phyloP scores from a whole-genome alignment of 2,329 filamentous ascomycete species.

The Fusarium odoratissimum region DNA sequence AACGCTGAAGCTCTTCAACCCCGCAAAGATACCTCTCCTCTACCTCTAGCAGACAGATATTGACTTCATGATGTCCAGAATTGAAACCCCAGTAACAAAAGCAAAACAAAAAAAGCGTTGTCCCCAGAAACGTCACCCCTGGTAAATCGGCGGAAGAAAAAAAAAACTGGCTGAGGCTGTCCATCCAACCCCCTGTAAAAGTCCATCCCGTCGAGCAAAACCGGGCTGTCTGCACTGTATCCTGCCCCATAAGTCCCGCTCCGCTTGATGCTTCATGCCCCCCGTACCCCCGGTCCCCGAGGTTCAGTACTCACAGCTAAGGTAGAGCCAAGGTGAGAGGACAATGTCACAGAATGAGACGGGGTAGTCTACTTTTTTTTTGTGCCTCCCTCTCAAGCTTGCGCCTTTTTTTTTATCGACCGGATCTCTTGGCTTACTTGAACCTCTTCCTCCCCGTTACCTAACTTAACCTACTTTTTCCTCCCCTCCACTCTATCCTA shows the following conservation, averaged over 20 bases:
- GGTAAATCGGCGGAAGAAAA: slow-evolving; percentile 9
- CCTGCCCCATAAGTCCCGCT: slow-evolving; percentile 37
- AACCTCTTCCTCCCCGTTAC: slow-evolving; percentile 49
- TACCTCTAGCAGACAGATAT: not conserved
- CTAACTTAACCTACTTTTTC: slow-evolving; percentile 25
- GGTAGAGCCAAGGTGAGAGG: slow-evolving; percentile 32
- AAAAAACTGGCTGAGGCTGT: slow-evolving; percentile 27
- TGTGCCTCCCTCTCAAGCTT: slow-evolving; percentile 26
- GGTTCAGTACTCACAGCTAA: slow-evolving; percentile 31
- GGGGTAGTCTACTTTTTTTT: slow-evolving; percentile 38
- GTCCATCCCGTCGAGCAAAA: slow-evolving; percentile 21
- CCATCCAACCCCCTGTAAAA: slow-evolving; percentile 21
- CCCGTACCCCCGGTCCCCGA: slow-evolving; percentile 38
- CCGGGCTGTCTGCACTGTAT: slow-evolving; percentile 29
- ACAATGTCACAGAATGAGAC: slow-evolving; percentile 17
- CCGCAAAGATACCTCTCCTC: slow-evolving; percentile 12
- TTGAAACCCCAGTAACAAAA: slow-evolving; percentile 14
- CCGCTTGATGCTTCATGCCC: slow-evolving; percentile 34
- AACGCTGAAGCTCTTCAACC: slow-evolving; percentile 12
- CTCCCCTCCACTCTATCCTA: slow-evolving; percentile 44
- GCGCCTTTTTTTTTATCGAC: slow-evolving; percentile 44
- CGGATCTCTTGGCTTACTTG: slow-evolving; percentile 38
- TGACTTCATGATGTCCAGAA: slow-evolving; percentile 13
- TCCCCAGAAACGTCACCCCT: slow-evolving; percentile 34
- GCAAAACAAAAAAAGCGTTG: slow-evolving; percentile 25